Percentiles rank a stretch among this genome's conserved stretches.
Evolutionary conservation across 2,329 filamentous ascomycete genomes (phyloP).

Genomic region (Triangularia setosa): DNA sequence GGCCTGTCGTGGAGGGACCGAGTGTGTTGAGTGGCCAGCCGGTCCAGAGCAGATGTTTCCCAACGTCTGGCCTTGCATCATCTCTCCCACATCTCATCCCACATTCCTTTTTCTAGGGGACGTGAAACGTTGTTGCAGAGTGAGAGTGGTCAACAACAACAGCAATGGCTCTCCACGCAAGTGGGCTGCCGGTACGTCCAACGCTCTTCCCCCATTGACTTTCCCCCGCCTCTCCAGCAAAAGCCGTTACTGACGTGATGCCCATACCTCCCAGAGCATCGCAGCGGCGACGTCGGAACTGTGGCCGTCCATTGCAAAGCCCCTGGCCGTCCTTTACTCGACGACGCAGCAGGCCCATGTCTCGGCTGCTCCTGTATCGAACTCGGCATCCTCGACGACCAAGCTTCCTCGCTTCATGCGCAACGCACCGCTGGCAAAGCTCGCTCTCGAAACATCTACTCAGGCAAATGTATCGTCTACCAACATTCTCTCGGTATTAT

Average conservation of each 20-base stretch:
- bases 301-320: constrained; percentile 44
- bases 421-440: constrained; percentile 22
- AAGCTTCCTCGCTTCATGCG: constrained; percentile 35
- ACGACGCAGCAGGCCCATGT: constrained; percentile 23
- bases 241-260: not conserved
- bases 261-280: constrained; percentile 34
- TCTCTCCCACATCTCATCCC: constrained; percentile 4
- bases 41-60: not conserved
- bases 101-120: constrained; percentile 1
- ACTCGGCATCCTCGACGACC: constrained; percentile 1
- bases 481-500: constrained; percentile 24
- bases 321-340: constrained; percentile 35
- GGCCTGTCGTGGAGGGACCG: not conserved
- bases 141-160: constrained; percentile 6
- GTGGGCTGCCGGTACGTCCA: constrained; percentile 28
- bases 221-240: not conserved
- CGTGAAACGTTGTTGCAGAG: not conserved
- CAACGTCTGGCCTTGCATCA: constrained; percentile 8
- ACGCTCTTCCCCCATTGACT: not conserved
- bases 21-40: not conserved
- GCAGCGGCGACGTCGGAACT: constrained; percentile 42
- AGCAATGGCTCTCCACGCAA: constrained; percentile 29
- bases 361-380: constrained; percentile 5
- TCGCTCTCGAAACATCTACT: constrained; percentile 28
- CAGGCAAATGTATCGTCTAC: constrained; percentile 25